Base-by-base conservation (phyloP, 2,329 filamentous ascomycete genomes). In the Catunica adiposa region DNA sequence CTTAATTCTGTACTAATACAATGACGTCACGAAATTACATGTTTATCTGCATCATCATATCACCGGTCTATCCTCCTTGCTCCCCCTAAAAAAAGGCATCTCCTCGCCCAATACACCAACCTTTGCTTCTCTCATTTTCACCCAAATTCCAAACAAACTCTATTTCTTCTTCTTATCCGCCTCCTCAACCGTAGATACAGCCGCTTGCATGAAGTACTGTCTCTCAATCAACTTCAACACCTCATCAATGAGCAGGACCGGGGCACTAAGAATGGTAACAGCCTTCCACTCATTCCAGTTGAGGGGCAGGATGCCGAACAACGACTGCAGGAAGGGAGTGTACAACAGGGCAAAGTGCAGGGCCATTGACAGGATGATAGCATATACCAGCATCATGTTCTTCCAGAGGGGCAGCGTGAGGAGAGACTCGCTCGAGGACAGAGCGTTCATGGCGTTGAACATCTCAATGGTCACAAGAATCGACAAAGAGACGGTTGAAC, bases 381-480 rank as follows among this genome's bases (percentile, higher is more conserved):
- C 94, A 64, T 94, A 95, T 56, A 98, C 87, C 17, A 98, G 82
- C 77, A 95, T 92, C 84, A 95, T 92, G 73, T 98, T 98, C 66
- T 90, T 81, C 90, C 90, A 96, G n/a, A 98, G 74, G 8, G 89
- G 90, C 60, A 98, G 79, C 1, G 89, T 96, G 56, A 98, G 71
- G 11, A 98, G 80, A 15, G 87, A 94, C 70, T 98, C 92, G 68
- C 87, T 94, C 0, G 89, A 95, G 1, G 89, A 96, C 31, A 98
- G 78, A 0, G 90, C 92, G 66, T 98, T 98, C 84, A 97, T 90
- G 63, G 92, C 92, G 71, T 98, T 98, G 67, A 98, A 79, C 92
- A 98, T 98, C 73, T 98, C 92, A 65, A 98, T 97, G 59, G 96
- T 89, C 48, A 98, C 92, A 17, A 98, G 77, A 64, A 85, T 85